Base-by-base conservation (phyloP, 805 yeast genomes). In the Ogataea ramenticola region DNA sequence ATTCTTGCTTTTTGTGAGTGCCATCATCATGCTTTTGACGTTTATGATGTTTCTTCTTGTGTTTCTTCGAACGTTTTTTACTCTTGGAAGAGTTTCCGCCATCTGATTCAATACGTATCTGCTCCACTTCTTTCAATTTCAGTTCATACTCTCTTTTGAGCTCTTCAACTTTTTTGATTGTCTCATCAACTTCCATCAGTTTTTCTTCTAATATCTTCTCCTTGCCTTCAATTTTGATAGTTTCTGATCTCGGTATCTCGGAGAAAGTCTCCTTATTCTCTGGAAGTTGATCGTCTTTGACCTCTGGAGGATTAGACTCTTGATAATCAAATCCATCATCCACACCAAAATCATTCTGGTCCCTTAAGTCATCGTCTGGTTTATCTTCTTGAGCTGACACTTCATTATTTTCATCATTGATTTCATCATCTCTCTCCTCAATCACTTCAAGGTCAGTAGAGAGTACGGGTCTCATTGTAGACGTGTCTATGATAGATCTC, bases 21-120 rank as follows among this genome's bases (percentile, higher is more conserved):
- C 20, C 37, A n/a, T 39, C 49, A 4, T 47, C 30, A 19, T 36
- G 31, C 15, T 35, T 44, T 19, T 46, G 46, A 12, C 40, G 31
- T 22, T 42, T 19, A 11, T 17, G 33, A 20, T 20, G 34, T 24
- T 41, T 32, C 24, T 34, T 34, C 15, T 19, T 19, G 9, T 19
- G 24, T 34, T 19, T 34, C 24, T 34, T 34, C 14, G 14, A 14
- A 34, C 37, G 37, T 20, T 34, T 34, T 12, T 34, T 34, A n/a
- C 21, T 17, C 7, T 33, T 6, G 21, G 17, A 15, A 6, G 14
- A 15, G 36, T 33, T 33, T 33, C 16, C 17, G 6, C 17, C 17
- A 31, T 31, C 33, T 33, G 36, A 15, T 17, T 33, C 36, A n/a
- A 33, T 9, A 17, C 7, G 15, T 17, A 5, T 33, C 12, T 34